A percentile compares a stretch with the other conserved stretches of the same genome.
phyloP scores from a whole-genome alignment of 169 alveolate genomes.

The Eimeria tenella region DNA sequence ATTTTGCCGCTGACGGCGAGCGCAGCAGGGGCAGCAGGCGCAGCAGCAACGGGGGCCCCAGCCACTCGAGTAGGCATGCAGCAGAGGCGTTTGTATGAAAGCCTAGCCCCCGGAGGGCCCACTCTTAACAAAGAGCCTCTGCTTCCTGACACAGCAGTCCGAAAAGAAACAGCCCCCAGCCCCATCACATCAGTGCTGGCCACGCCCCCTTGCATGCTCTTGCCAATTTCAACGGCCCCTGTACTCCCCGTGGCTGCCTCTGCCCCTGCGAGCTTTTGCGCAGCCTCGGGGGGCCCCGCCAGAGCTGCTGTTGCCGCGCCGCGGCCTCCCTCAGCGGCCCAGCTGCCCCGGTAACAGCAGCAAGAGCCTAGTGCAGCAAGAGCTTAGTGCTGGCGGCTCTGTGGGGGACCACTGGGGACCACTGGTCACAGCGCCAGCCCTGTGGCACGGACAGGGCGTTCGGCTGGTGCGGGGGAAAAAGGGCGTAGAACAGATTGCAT shows the following conservation, averaged over 20 bases:
- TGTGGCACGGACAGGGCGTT: too few species aligned
- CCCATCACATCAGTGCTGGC: constrained; percentile 6
- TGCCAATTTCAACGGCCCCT: neutral
- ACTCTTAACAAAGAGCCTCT: neutral
- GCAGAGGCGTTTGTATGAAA: neutral
- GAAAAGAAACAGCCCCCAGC: neutral
- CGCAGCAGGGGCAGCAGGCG: neutral
- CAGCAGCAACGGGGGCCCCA: constrained; percentile 33
- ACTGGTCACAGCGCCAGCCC: too few species aligned
- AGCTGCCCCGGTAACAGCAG: too few species aligned
- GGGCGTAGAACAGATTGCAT: too few species aligned
- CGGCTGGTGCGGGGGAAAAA: too few species aligned
- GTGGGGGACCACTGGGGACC: too few species aligned
- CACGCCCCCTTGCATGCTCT: constrained; percentile 30
- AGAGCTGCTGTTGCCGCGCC: too few species aligned
- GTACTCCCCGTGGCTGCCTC: neutral
- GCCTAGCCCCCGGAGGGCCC: neutral
- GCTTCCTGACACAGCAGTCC: neutral
- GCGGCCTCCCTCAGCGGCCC: too few species aligned
- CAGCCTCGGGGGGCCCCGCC: too few species aligned
- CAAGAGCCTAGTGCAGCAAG: too few species aligned
- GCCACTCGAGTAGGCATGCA: neutral
- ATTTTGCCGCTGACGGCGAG: neutral
- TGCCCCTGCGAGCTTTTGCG: too few species aligned
- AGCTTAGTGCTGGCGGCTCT: too few species aligned